Conservation (phyloP, 2,329 filamentous ascomycete species). For the Mollisiaceae sp. region DNA sequence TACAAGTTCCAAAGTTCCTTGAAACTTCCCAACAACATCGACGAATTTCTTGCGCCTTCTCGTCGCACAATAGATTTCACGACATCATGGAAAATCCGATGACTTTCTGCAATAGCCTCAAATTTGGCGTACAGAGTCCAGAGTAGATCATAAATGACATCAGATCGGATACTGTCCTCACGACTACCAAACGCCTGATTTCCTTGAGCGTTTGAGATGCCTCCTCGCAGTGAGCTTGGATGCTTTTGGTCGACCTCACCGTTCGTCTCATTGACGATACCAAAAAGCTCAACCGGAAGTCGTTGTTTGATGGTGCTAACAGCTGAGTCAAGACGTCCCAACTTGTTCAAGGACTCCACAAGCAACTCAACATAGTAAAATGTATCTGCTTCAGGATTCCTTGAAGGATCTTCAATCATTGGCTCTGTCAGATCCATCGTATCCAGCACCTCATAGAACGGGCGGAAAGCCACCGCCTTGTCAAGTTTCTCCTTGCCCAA, state of each 20-base stretch:
- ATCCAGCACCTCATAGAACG: constrained; percentile 66
- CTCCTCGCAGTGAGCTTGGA: constrained; percentile 75
- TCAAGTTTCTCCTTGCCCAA: constrained; percentile 49
- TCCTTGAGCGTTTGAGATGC: constrained; percentile 55
- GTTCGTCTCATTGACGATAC: constrained; percentile 92
- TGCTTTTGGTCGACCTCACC: constrained; percentile 92
- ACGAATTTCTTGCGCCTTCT: constrained; percentile 69
- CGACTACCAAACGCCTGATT: constrained; percentile 68
- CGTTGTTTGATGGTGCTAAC: constrained; percentile 92
- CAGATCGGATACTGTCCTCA: constrained; percentile 77
- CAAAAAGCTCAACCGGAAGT: constrained; percentile 90
- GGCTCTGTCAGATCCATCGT: constrained; percentile 62
- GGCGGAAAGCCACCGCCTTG: constrained; percentile 48
- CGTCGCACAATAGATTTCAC: constrained; percentile 84
- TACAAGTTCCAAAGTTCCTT: constrained; percentile 98
- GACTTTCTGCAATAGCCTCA: constrained; percentile 94
- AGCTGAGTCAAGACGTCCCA: constrained; percentile 83
- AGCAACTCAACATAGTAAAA: constrained; percentile 91
- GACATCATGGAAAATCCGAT: constrained; percentile 91
- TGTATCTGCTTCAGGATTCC: constrained; percentile 93
- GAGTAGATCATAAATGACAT: constrained; percentile 88
- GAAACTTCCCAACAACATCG: constrained; percentile 80
- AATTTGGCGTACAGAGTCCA: constrained; percentile 96
- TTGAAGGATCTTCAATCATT: constrained; percentile 84
- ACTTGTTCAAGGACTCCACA: constrained; percentile 87